These are phyloP conservation scores for Lasiodiplodia gonubiensis DNA, from an alignment of 2,329 filamentous ascomycete genomes.

Conservation along the genomic window DNA sequence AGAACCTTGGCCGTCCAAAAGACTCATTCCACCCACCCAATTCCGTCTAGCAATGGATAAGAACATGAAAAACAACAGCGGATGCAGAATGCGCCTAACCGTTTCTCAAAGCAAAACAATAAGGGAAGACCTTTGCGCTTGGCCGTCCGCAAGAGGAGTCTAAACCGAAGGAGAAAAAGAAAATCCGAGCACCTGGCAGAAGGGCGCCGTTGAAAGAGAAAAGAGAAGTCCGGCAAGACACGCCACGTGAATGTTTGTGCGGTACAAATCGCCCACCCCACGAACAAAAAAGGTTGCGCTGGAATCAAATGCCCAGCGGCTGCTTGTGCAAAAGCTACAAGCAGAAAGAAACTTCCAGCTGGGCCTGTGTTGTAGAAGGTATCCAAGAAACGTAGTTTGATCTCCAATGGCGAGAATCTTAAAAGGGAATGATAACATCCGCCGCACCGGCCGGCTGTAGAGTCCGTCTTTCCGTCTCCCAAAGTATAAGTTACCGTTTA, in stretches of 20 bases:
- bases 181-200: background rate
- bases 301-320: constrained; percentile 13
- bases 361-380: constrained; percentile 19
- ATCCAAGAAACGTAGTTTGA: background rate
- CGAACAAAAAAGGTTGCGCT: constrained; percentile 1
- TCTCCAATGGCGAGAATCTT: constrained; percentile 2
- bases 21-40: background rate
- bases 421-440: background rate
- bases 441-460: constrained; percentile 1
- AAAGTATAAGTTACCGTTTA: constrained; percentile 13
- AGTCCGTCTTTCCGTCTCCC: background rate
- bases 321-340: background rate
- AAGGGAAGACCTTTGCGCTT: background rate
- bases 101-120: background rate
- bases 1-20: background rate
- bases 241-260: constrained; percentile 11
- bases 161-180: background rate
- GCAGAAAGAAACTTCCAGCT: background rate
- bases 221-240: constrained; percentile 1
- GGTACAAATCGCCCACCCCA: constrained; percentile 8
- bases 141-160: background rate
- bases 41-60: constrained; percentile 11
- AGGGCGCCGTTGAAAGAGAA: background rate
- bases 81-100: constrained; percentile 3
- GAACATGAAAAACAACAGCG: background rate